Evolutionary conservation across 345 rosid genomes (phyloP), one percentile per base, ranked within the genome.

Genomic region (Moricandia arvensis): DNA sequence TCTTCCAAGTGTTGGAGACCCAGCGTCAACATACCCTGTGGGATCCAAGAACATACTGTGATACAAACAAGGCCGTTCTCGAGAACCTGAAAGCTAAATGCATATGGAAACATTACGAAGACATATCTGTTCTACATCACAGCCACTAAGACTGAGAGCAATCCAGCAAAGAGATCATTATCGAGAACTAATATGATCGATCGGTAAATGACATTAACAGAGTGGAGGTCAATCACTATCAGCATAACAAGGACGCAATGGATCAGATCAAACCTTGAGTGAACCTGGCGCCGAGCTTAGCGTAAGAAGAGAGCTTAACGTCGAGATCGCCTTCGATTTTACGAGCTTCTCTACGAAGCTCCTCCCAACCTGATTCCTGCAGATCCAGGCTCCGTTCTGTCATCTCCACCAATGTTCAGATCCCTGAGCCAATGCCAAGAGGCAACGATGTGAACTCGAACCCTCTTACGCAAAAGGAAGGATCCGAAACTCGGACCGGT

Each of bases 271-370:
- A 62, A 60, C 90, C 24, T 21, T 21, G 99, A 16, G 89, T 84
- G 81, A 90, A 92, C 77, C 98, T 85, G 21, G 97, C 82, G 24
- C 99, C 99, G 49, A 95, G 93, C 81, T 95, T 95, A 53, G 98
- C 99, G 61, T 95, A 95, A 21, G 98, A 95, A 64, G 97, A 90
- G 68, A 95, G 94, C 85, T 96, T 96, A 61, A 49, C 55, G 55
- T 49, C 55, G 55, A 49, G 55, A 49, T 49, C 55, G 55, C 55
- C 55, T 49, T 49, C 55, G 78, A 93, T 81, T 85, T 89, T 96
- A 58, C 98, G 88, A 59, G 98, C 98, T 64, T 91, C 96, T 69
- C 83, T 85, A 81, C 99, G 85, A 63, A 93, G 85, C 21, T 49
- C 55, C 24, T 49, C 55, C 55, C 55, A 49, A 6, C 55, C 55